Evolutionary conservation across 208 protist genomes (phyloP).

Genomic region (Trypanosoma platydactyli): DNA sequence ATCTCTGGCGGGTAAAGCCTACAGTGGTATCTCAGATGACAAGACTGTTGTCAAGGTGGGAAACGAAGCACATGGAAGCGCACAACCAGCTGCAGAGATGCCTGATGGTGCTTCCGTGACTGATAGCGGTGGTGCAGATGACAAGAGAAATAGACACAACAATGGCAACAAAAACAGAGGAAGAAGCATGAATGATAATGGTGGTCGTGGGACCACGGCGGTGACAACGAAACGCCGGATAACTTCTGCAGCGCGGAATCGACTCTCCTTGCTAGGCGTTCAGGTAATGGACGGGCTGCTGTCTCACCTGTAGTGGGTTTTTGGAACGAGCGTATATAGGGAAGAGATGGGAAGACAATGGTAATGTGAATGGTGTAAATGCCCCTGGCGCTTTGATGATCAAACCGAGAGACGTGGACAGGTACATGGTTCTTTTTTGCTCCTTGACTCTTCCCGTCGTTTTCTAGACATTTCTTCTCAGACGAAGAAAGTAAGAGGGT

Average conservation of each 20-base stretch:
- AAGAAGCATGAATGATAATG: not conserved
- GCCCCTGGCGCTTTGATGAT: too few relatives aligned
- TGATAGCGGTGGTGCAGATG: too few relatives aligned
- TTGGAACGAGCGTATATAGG: not conserved
- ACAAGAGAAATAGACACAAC: too few relatives aligned
- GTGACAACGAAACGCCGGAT: not conserved
- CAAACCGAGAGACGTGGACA: not conserved
- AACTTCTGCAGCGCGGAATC: not conserved
- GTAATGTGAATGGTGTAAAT: not conserved
- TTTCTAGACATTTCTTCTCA: not conserved
- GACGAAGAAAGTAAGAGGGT: not conserved
- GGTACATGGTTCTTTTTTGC: not conserved
- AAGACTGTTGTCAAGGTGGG: not conserved
- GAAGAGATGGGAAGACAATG: not conserved
- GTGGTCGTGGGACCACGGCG: not conserved
- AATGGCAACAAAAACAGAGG: not conserved
- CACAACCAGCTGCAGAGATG: not conserved
- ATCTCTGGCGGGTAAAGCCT: not conserved
- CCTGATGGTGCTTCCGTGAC: not conserved
- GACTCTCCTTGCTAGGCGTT: constrained; percentile 4
- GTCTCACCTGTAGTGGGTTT: constrained; percentile 4
- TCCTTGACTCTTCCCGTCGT: not conserved
- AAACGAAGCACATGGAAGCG: not conserved
- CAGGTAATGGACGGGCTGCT: not conserved
- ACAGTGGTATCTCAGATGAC: not conserved